These are phyloP conservation scores for Brassica cretica DNA, from an alignment of 345 rosid species.

Conservation along the genomic window DNA sequence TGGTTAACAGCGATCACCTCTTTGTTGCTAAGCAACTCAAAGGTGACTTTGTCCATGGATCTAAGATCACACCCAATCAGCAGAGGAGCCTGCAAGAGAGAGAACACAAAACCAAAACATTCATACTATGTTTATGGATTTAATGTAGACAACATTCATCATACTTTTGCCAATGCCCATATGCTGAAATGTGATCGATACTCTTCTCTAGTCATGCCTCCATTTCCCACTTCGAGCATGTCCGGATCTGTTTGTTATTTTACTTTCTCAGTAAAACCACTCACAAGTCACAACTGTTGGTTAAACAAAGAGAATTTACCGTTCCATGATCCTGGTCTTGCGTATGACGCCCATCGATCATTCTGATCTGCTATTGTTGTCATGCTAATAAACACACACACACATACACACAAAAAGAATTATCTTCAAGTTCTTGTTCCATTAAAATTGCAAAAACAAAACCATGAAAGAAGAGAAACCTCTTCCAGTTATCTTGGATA, in stretches of 20 bases:
- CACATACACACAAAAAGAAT: not conserved
- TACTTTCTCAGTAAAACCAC: not conserved
- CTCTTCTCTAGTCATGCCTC: constrained; percentile 87
- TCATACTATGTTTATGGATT: not conserved
- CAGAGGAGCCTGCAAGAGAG: constrained; percentile 60
- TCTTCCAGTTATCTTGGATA: constrained; percentile 68
- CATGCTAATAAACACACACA: constrained; percentile 55
- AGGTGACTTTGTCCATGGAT: constrained; percentile 51
- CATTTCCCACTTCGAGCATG: constrained; percentile 98
- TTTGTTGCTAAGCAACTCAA: constrained; percentile 59
- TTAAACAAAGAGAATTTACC: constrained; percentile 44
- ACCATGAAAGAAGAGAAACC: constrained; percentile 39
- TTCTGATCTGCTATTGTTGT: constrained; percentile 61
- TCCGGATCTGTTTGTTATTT: constrained; percentile 80
- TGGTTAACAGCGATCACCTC: constrained; percentile 87
- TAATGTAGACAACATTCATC: not conserved
- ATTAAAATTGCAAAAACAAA: not conserved
- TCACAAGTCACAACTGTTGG: not conserved
- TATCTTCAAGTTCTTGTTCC: constrained; percentile 3
- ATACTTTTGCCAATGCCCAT: constrained; percentile 89
- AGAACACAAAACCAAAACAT: not conserved
- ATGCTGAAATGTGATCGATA: constrained; percentile 84
- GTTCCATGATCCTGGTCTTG: constrained; percentile 93
- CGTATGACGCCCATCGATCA: constrained; percentile 73
- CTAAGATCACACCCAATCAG: constrained; percentile 79